Evolutionary conservation across 805 yeast species (phyloP), one percentile per base, ranked within the genome.

Genomic region (Metschnikowia lochheadii): DNA sequence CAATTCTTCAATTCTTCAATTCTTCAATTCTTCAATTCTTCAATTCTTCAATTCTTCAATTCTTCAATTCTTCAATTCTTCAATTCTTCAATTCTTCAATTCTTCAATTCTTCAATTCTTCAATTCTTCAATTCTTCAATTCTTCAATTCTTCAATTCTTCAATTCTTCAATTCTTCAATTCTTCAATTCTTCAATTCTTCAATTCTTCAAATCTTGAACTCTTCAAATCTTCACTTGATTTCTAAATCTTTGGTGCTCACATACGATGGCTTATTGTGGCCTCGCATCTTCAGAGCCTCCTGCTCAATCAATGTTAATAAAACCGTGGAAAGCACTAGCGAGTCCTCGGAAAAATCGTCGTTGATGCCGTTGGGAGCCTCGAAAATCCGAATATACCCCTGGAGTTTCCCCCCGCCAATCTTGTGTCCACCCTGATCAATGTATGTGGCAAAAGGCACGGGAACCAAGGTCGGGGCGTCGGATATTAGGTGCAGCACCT

Each of bases 251-350:
- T 26, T 26, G 29, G 29, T 26, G 11, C 11, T 26, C 11, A 56
- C 51, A 15, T 46, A 39, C 32, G 59, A 54, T 8, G 67, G 67
- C 51, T 63, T 61, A 49, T 63, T 65, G 26, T 60, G 63, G 1
- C 73, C 73, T 50, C 64, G 57, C 57, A 65, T 65, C 55, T 69
- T 69, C 46, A 69, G 57, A 15, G 56, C 54, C 50, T 69, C 73
- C 54, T 65, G 72, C 43, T 67, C 73, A 33, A 69, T 51, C 50
- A 69, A 58, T 7, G 65, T 63, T 44, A 67, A 53, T 50, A 68
- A 44, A 2, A 68, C 54, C 17, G 64, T 58, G 6, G 59, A 52
- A 32, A 67, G 42, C 18, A 63, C 59, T 38, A 65, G 49, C 21
- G 63, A 56, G 21, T 60, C 64, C 18, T 54, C 58, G 32, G 55